Conservation (phyloP, 768 basidiomycete species). For the Pleurotus djamor region DNA sequence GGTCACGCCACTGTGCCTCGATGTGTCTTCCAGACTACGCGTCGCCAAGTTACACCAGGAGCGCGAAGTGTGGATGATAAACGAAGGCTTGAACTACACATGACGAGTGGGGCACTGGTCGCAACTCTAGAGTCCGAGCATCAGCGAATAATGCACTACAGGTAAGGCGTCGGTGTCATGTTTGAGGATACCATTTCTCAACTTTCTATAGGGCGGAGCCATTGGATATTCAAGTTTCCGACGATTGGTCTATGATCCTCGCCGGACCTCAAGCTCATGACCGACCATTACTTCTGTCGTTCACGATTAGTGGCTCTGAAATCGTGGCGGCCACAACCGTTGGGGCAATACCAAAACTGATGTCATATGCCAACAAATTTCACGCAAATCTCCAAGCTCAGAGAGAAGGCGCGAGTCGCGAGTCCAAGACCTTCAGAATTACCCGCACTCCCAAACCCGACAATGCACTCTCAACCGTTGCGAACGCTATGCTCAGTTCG, state of each 20-base stretch:
- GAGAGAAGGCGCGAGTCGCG: slow-evolving; percentile 71
- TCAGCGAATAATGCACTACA: slow-evolving; percentile 70
- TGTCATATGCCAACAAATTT: slow-evolving; percentile 75
- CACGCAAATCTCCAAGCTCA: slow-evolving; percentile 70
- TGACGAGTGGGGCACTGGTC: slow-evolving; percentile 72
- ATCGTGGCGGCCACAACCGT: slow-evolving; percentile 68
- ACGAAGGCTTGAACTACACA: slow-evolving; percentile 67
- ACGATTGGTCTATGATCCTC: slow-evolving; percentile 73
- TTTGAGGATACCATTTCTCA: background rate
- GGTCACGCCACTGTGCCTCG: slow-evolving; percentile 66
- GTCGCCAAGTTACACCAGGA: slow-evolving; percentile 44
- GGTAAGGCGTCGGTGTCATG: slow-evolving; percentile 41
- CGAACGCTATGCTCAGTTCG: slow-evolving; percentile 78
- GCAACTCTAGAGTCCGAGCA: slow-evolving; percentile 74
- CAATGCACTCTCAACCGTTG: slow-evolving; percentile 83
- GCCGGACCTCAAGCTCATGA: slow-evolving; percentile 36
- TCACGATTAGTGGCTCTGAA: slow-evolving; percentile 68
- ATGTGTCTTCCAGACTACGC: slow-evolving; percentile 74
- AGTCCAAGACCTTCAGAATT: slow-evolving; percentile 76
- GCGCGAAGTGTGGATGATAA: slow-evolving; percentile 29
- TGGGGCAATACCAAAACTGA: slow-evolving; percentile 73
- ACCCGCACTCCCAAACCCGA: slow-evolving; percentile 71
- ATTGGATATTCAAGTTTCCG: slow-evolving; percentile 66
- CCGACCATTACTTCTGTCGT: slow-evolving; percentile 65
- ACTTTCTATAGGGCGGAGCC: slow-evolving; percentile 64